Base-by-base conservation (phyloP, 495 filamentous ascomycete species). In the Friedmanniomyces endolithicus region DNA sequence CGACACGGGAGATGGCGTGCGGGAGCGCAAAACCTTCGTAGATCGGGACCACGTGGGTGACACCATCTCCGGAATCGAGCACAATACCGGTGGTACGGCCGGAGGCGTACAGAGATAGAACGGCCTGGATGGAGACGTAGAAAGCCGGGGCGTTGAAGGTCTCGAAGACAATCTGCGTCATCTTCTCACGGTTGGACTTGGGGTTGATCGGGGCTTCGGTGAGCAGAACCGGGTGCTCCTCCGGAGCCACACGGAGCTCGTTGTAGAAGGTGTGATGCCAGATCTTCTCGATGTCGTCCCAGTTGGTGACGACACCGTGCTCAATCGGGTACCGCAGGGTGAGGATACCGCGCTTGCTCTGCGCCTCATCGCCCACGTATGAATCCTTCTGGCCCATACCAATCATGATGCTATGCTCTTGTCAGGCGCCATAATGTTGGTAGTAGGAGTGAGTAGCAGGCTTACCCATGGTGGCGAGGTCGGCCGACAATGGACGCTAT, bases 251-350 rank as follows among this genome's bases (percentile, higher is more conserved):
- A 87, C 92, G 92, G 70, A 98, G 84, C 81, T 98, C 92, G 74
- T 95, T 97, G 86, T 97, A 98, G 84, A 98, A 95, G 67, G 89
- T 96, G 82, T 97, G 90, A 76, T 98, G 92, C 94, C 92, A 98
- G 68, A 98, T 98, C 82, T 95, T 97, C 79, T 98, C 92, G 94
- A 98, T 97, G 72, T 98, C 92, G 74, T 97, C 90, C 92, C 92
- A 98, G 83, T 98, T 96, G 77, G 92, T 98, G 72, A 98, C 94
- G 70, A 98, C 94, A 87, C 92, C 92, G 78, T 98, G 92, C 81
- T 98, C 92, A 70, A 98, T 94, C 65, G 92, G 92, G 75, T 98
- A 98, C 77, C 94, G 85, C 69, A 98, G 84, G 56, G 94, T 98
- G 60, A 98, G 82, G 76, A 98, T 94, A 88, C 92, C 92, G 87